Evolutionary conservation across 371 early-diverging fungal species (phyloP).

Genomic region (Cokeromyces recurvatus): DNA sequence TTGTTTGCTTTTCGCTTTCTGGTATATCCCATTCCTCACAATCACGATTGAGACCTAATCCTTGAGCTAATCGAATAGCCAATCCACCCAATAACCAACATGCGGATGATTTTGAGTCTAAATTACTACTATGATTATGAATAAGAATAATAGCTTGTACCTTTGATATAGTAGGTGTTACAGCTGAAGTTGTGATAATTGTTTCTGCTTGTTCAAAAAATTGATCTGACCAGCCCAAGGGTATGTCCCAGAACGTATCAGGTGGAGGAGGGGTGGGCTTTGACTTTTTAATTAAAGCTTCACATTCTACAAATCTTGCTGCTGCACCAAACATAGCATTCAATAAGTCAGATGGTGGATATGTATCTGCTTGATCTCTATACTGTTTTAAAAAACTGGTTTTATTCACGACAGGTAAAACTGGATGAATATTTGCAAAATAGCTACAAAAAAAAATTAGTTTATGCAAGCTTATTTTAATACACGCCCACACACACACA

Average conservation of each 20-base stretch:
- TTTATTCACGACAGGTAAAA: slow-evolving; percentile 46
- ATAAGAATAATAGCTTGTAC: slow-evolving; percentile 41
- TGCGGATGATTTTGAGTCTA: slow-evolving; percentile 44
- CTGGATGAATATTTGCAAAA: slow-evolving; percentile 43
- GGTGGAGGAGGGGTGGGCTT: slow-evolving; percentile 18
- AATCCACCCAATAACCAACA: slow-evolving; percentile 40
- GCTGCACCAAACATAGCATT: slow-evolving; percentile 51
- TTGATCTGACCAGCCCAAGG: slow-evolving; percentile 40
- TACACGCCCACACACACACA: too few relatives aligned
- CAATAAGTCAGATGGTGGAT: slow-evolving; percentile 32
- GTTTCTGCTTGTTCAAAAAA: slow-evolving; percentile 40
- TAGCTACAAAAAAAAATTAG: slow-evolving; percentile 17
- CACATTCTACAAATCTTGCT: slow-evolving; percentile 41
- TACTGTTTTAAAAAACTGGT: slow-evolving; percentile 36
- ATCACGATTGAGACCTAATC: slow-evolving; percentile 32
- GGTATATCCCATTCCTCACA: slow-evolving; percentile 46
- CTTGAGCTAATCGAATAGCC: slow-evolving; percentile 36
- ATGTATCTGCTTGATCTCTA: slow-evolving; percentile 32
- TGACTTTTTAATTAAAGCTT: slow-evolving; percentile 15
- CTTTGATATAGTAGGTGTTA: slow-evolving; percentile 32
- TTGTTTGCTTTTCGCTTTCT: slow-evolving; percentile 38
- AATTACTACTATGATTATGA: slow-evolving; percentile 37
- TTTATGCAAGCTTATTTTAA: too few relatives aligned
- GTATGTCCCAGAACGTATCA: slow-evolving; percentile 37
- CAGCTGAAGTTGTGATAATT: slow-evolving; percentile 19